A percentile compares a stretch with the other conserved stretches of the same genome.
phyloP scores from a whole-genome alignment of 257 asterid species.

The Jacaranda mimosifolia region DNA sequence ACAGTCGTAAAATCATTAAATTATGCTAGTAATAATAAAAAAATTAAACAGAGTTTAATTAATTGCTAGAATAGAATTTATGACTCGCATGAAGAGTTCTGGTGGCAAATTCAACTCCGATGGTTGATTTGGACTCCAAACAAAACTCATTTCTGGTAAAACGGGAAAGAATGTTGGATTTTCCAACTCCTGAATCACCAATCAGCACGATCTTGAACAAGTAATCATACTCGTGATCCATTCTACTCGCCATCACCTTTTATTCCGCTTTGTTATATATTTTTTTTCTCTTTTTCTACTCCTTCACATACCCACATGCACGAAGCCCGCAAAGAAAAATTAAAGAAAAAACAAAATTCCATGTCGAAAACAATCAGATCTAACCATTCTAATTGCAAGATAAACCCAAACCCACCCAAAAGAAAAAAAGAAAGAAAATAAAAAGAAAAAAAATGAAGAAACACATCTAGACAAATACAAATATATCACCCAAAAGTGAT shows the following conservation, averaged over 20 bases:
- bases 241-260: slow-evolving; percentile 47
- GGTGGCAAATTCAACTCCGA: slow-evolving; percentile 52
- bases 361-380: slow-evolving; percentile 36
- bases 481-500: neutral
- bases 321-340: slow-evolving; percentile 8
- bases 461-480: neutral
- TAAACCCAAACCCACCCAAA: slow-evolving; percentile 31
- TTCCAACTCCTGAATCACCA: slow-evolving; percentile 52
- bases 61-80: neutral
- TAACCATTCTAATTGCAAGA: slow-evolving; percentile 27
- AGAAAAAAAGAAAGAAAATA: no score
- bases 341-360: neutral
- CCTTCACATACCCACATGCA: slow-evolving; percentile 45
- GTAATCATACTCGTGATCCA: slow-evolving; percentile 55
- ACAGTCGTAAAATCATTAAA: neutral
- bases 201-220: slow-evolving; percentile 50
- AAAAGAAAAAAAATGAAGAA: neutral
- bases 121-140: slow-evolving; percentile 52
- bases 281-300: slow-evolving; percentile 27
- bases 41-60: neutral
- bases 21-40: neutral
- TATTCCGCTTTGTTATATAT: neutral
- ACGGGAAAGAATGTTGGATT: slow-evolving; percentile 52
- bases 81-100: slow-evolving; percentile 48
- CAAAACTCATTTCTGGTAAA: slow-evolving; percentile 52